Evolutionary conservation across 805 yeast genomes (phyloP), one percentile per base, ranked within the genome.

Genomic region (Kluyveromyces aestuarii): DNA sequence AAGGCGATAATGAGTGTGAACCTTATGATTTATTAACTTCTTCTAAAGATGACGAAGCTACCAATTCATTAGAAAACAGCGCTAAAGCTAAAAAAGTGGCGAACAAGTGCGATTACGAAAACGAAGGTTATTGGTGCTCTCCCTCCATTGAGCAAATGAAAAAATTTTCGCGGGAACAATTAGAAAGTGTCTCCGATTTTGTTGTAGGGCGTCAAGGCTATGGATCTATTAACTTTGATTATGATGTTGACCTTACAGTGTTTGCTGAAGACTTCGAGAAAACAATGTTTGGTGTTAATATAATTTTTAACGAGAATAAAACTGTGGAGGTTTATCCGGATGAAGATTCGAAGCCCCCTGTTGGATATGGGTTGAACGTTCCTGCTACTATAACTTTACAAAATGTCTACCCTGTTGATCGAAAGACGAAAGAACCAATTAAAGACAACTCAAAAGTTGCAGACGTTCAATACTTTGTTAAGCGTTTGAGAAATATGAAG

Each of bases 351-450:
- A 79, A 81, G 48, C 89, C 89, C 1, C 71, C 80, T 0, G 61
- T 76, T 39, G 93, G 93, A 0, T 65, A 72, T 48, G 93, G 90
- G 1, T 59, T 86, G 46, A 86, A 86, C 59, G 85, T 84, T 17
- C 90, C 90, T 6, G 88, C 93, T 0, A 81, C 82, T 0, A 77
- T 85, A 6, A 79, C 87, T 0, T 55, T 85, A 39, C 87, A 83
- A 57, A 75, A 75, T 39, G 72, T 81, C 25, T 77, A 69, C 51
- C 88, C 90, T 2, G 56, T 66, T 9, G 64, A 61, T 35, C 65
- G 61, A 19, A 57, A 55, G 10, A 52, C 67, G 10, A 57, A 62
- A 9, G 57, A 55, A 45, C 59, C 58, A 16, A 50, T 63, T 7
- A 57, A 46, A 27, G 59, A 62, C 30, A 62, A 66, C 27, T 63